Base-by-base conservation (phyloP, 2,329 filamentous ascomycete species). In the Hymenoscyphus infarciens region DNA sequence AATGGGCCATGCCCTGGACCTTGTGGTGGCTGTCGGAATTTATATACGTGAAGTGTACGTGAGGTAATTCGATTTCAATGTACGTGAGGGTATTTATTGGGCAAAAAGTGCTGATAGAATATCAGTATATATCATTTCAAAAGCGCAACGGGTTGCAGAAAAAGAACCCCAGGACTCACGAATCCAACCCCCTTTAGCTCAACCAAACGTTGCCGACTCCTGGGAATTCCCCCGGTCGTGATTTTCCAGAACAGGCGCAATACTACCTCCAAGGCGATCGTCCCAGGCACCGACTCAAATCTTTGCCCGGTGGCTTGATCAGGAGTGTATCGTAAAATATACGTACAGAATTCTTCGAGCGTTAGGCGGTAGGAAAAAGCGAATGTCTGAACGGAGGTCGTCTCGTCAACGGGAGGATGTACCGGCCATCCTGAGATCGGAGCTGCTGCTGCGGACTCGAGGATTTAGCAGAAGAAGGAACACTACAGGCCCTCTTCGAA, bases 1-100 rank as follows among this genome's bases (percentile, higher is more conserved):
- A 57, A 59, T 65, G 61, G 61, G 68, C 68, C 69, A 71, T 71
- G 25, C 59, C 42, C n/a, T 19, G 8, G 16, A 49, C 5, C 2
- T n/a, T 19, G 42, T 15, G 42, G 10, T 19, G n/a, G 29, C 8
- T 49, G n/a, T 10, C 42, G 19, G 42, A 22, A 5, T 2, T 2
- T 8, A 35, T 19, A 49, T 49, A 49, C 42, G 42, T 49, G 42
- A 22, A 19, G n/a, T 39, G 16, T n/a, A 19, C 15, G 16, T 10
- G 42, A n/a, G 19, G n/a, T 4, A 15, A 49, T 49, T 19, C n/a
- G 5, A 49, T 22, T 19, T 22, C 42, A 16, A 49, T 19, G 1
- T 49, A 49, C n/a, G 42, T 49, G 42, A 22, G n/a, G 5, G 42
- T 10, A 19, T 10, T 49, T 49, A 2, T 49, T n/a, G 16, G n/a